Evolutionary conservation across 169 alveolate genomes (phyloP).

Genomic region (Plasmodium blacklocki): DNA sequence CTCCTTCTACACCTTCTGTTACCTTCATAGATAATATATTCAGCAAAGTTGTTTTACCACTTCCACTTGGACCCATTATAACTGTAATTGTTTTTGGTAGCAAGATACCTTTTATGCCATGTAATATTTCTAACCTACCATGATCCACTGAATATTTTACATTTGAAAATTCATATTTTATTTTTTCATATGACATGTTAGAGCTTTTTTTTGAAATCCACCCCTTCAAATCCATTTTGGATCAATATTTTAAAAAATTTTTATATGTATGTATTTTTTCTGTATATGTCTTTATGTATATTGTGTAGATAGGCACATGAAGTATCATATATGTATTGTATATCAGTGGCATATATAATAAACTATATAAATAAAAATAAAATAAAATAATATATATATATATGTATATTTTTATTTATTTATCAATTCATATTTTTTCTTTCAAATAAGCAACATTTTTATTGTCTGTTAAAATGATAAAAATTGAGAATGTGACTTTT

Average conservation of each 20-base stretch:
- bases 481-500: too few species aligned
- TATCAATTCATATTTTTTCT: too few species aligned
- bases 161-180: constrained; percentile 52
- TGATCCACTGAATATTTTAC: constrained; percentile 49
- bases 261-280: background rate
- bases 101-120: constrained; percentile 44
- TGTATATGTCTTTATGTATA: background rate
- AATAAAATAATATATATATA: background rate
- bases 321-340: too few species aligned
- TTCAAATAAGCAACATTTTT: too few species aligned
- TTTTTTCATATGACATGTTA: constrained; percentile 7
- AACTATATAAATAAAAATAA: too few species aligned
- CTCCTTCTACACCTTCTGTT: constrained; percentile 59
- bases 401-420: background rate
- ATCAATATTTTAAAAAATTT: too few species aligned
- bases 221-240: constrained; percentile 1
- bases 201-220: background rate
- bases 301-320: background rate
- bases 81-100: constrained; percentile 75
- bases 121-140: constrained; percentile 59
- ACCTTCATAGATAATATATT: constrained; percentile 79
- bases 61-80: constrained; percentile 84
- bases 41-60: constrained; percentile 86
- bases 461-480: too few species aligned
- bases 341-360: too few species aligned